Conservation (phyloP, 306 rosid genomes). For the Cucumis cinereus region DNA sequence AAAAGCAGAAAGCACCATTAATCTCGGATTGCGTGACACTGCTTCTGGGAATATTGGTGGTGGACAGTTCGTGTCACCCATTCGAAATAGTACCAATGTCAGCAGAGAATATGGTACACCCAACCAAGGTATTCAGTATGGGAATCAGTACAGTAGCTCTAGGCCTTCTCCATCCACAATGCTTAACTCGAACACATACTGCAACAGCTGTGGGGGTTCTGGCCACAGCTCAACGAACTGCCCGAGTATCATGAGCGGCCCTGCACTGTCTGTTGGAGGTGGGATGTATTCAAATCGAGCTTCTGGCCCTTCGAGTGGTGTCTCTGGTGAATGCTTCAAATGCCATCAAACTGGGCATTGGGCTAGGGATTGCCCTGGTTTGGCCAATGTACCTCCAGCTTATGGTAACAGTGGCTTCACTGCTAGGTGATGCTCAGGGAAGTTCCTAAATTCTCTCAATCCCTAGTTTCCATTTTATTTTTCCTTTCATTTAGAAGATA, state of each 20-base stretch:
- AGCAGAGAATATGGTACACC: conserved; percentile 38
- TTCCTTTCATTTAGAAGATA: not conserved
- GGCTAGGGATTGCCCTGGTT: conserved; percentile 73
- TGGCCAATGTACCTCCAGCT: conserved; percentile 28
- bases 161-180: conserved; percentile 18
- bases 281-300: conserved; percentile 30
- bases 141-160: conserved; percentile 36
- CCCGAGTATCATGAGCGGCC: conserved; percentile 33
- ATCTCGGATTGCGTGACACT: conserved; percentile 16
- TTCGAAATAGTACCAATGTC: conserved; percentile 21
- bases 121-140: conserved; percentile 35
- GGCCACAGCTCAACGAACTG: conserved; percentile 63
- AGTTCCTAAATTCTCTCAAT: conserved; percentile 24
- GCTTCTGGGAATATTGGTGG: conserved; percentile 19
- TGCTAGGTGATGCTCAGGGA: conserved; percentile 40
- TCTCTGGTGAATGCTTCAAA: conserved; percentile 56
- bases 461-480: conserved; percentile 14
- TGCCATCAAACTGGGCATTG: conserved; percentile 76
- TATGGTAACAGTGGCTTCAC: conserved; percentile 37
- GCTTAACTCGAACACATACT: conserved; percentile 24
- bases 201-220: conserved; percentile 57
- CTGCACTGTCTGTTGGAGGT: conserved; percentile 32
- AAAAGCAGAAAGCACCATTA: conserved; percentile 18
- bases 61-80: conserved; percentile 24
- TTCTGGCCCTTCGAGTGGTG: conserved; percentile 21